Evolutionary conservation across 345 rosid genomes (phyloP).

Genomic region (Populus pruinosa): DNA sequence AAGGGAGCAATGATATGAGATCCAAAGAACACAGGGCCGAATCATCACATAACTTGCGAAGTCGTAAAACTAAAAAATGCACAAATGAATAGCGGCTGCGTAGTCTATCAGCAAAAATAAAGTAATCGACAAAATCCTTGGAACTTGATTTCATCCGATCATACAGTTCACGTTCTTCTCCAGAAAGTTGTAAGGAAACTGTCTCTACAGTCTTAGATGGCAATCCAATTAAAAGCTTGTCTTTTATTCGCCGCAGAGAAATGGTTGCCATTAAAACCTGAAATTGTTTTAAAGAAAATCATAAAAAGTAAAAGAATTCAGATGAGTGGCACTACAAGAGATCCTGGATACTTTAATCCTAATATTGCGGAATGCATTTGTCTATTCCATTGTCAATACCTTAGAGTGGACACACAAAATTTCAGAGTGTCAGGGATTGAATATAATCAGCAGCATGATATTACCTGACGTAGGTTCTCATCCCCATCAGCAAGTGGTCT

Average conservation of each 20-base stretch:
- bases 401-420: too few relatives aligned
- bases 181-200: constrained; percentile 60
- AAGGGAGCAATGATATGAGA: constrained; percentile 48
- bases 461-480: too few relatives aligned
- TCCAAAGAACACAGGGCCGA: constrained; percentile 69
- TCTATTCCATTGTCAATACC: too few relatives aligned
- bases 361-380: too few relatives aligned
- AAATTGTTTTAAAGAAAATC: too few relatives aligned
- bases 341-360: too few relatives aligned
- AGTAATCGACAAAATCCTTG: constrained; percentile 53
- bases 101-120: constrained; percentile 47
- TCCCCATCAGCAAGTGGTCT: too few relatives aligned
- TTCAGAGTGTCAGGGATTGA: too few relatives aligned
- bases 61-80: constrained; percentile 61
- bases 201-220: constrained; percentile 72
- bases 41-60: constrained; percentile 77
- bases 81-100: constrained; percentile 59
- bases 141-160: constrained; percentile 74
- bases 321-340: too few relatives aligned
- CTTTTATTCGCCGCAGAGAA: constrained; percentile 84
- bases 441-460: too few relatives aligned
- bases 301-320: too few relatives aligned
- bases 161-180: constrained; percentile 73
- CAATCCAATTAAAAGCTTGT: constrained; percentile 55
- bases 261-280: constrained; percentile 45